Evolutionary conservation across 129 eudicot species (phyloP).

Genomic region (Artemisia argyi): DNA sequence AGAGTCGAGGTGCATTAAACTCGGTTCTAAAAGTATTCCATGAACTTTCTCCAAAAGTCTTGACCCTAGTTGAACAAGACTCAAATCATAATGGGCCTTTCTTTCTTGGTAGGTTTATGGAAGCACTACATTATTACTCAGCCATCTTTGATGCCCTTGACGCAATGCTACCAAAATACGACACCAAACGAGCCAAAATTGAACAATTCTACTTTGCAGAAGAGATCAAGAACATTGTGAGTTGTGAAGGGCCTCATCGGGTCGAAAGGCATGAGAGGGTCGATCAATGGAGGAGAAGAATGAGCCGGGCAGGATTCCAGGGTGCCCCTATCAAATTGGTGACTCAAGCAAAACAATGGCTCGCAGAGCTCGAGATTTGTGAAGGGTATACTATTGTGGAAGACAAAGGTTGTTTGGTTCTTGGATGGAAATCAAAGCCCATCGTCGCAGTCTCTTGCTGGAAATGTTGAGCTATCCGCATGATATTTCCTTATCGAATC

Average conservation of each 20-base stretch:
- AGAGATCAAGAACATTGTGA: constrained; percentile 80
- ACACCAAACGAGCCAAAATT: constrained; percentile 64
- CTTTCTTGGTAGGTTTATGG: constrained; percentile 78
- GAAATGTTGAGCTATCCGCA: constrained; percentile 49
- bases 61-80: constrained; percentile 76
- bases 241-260: constrained; percentile 83
- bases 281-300: constrained; percentile 87
- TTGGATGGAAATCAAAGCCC: constrained; percentile 83
- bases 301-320: constrained; percentile 85
- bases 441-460: constrained; percentile 89
- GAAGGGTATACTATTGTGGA: constrained; percentile 69
- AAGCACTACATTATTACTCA: constrained; percentile 74
- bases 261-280: constrained; percentile 83
- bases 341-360: constrained; percentile 63
- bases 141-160: constrained; percentile 77
- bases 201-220: constrained; percentile 74
- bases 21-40: constrained; percentile 64
- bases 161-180: constrained; percentile 61
- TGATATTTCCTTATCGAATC: neutral
- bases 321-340: constrained; percentile 45
- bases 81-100: constrained; percentile 77
- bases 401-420: constrained; percentile 74
- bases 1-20: constrained; percentile 78
- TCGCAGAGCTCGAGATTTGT: constrained; percentile 44
- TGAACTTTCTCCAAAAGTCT: constrained; percentile 60